These are phyloP conservation scores for Lasiosphaeria miniovina DNA, from an alignment of 495 filamentous ascomycete species.

Conservation along the genomic window DNA sequence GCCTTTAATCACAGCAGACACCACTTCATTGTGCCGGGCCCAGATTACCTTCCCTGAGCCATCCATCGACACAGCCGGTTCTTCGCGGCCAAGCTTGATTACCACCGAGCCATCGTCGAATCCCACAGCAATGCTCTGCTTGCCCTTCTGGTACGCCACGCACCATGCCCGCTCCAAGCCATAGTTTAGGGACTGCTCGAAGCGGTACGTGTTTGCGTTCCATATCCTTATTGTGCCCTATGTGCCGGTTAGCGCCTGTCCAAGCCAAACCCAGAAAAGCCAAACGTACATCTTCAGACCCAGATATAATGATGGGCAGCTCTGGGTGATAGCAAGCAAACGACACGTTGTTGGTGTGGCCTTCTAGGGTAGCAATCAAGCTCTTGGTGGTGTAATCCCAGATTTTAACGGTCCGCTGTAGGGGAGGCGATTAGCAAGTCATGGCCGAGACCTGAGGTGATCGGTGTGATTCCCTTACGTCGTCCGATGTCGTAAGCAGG, in stretches of 20 bases:
- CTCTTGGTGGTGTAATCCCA: slow-evolving; percentile 99
- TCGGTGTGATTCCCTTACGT: slow-evolving; percentile 34
- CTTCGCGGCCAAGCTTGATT: slow-evolving; percentile 94
- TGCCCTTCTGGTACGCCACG: slow-evolving; percentile 88
- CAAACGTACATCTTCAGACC: slow-evolving; percentile 72
- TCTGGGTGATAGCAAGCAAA: slow-evolving; percentile 98
- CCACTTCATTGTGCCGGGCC: slow-evolving; percentile 85
- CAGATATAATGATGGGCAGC: slow-evolving; percentile 96
- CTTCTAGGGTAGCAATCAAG: slow-evolving; percentile 92
- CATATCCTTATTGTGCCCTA: slow-evolving; percentile 92
- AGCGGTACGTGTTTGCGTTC: slow-evolving; percentile 94
- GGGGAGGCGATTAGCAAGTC: neutral
- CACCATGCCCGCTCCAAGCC: slow-evolving; percentile 96
- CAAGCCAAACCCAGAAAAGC: neutral
- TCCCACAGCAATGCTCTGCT: slow-evolving; percentile 90
- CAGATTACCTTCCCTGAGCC: slow-evolving; percentile 91
- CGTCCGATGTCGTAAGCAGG: slow-evolving; percentile 92
- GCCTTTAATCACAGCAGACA: slow-evolving; percentile 92
- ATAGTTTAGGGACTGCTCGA: slow-evolving; percentile 95
- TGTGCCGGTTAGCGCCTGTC: neutral
- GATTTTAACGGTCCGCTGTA: slow-evolving; percentile 77
- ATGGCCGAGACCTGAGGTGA: neutral
- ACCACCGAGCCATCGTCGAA: slow-evolving; percentile 98
- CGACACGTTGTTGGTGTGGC: slow-evolving; percentile 97
- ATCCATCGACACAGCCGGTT: slow-evolving; percentile 97